phyloP scores from a whole-genome alignment of 140 eudicot genomes.

The Bidens hawaiensis region DNA sequence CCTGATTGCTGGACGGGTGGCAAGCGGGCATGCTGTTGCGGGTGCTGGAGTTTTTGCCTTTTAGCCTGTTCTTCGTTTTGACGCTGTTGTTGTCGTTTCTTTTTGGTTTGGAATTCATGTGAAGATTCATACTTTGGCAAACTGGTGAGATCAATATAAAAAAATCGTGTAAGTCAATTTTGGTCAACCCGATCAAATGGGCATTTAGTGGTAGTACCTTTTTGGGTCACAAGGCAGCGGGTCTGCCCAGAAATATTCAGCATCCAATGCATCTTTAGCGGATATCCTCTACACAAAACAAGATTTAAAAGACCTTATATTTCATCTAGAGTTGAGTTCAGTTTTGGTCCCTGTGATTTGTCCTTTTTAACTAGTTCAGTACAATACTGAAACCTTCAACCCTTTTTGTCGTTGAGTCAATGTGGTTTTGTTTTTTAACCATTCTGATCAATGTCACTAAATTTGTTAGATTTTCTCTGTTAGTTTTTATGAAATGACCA shows the following conservation, averaged over 20 bases:
- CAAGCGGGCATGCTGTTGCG: conserved; percentile 70
- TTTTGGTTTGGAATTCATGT: conserved; percentile 89
- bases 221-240: conserved; percentile 97
- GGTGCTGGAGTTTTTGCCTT: conserved; percentile 83
- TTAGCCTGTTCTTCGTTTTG: conserved; percentile 82
- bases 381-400: too few species aligned
- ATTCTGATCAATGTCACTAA: too few species aligned
- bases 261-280: conserved; percentile 90
- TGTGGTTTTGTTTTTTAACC: too few species aligned
- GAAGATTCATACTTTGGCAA: conserved; percentile 86
- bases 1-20: conserved; percentile 82
- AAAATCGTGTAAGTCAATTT: neutral
- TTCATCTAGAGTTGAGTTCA: too few species aligned
- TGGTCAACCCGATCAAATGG: neutral
- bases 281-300: conserved; percentile 62
- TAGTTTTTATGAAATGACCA: too few species aligned
- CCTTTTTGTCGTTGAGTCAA: too few species aligned
- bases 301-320: neutral
- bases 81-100: conserved; percentile 83
- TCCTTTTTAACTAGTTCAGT: too few species aligned
- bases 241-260: conserved; percentile 91
- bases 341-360: too few species aligned
- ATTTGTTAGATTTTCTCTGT: too few species aligned
- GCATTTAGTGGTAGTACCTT: conserved; percentile 36
- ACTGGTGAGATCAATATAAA: conserved; percentile 31